Conservation (phyloP, 495 filamentous ascomycete species). For the Neurospora terricola region DNA sequence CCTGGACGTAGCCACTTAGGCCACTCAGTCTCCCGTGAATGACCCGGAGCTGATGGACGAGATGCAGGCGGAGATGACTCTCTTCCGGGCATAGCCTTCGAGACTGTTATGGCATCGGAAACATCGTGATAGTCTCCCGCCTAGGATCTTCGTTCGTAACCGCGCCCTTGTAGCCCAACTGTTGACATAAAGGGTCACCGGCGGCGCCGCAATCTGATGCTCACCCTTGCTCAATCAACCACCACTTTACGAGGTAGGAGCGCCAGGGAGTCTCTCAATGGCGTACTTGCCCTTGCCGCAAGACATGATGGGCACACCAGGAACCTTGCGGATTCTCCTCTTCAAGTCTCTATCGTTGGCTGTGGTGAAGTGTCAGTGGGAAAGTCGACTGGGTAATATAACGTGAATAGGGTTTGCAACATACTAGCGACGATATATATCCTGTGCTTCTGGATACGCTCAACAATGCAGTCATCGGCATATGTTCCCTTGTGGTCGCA, state of each 20-base stretch:
- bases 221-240: background rate
- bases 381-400: no score
- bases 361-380: background rate
- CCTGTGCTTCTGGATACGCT: constrained; percentile 64
- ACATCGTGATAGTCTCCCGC: background rate
- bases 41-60: no score
- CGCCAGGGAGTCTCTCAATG: constrained; percentile 83
- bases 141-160: background rate
- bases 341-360: constrained; percentile 79
- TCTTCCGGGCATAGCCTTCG: background rate
- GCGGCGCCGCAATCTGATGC: background rate
- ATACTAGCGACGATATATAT: constrained; percentile 68
- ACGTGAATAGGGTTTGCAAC: no score
- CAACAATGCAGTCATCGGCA: constrained; percentile 93
- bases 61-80: no score
- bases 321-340: constrained; percentile 70
- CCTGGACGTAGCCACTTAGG: no score
- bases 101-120: background rate
- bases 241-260: constrained; percentile 33
- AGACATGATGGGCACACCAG: constrained; percentile 45
- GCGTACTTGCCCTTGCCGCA: constrained; percentile 80
- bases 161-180: background rate
- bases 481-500: constrained; percentile 88
- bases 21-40: no score
- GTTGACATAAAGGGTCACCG: background rate